phyloP scores from a whole-genome alignment of 345 rosid species.

The Eucalyptus coolabah region DNA sequence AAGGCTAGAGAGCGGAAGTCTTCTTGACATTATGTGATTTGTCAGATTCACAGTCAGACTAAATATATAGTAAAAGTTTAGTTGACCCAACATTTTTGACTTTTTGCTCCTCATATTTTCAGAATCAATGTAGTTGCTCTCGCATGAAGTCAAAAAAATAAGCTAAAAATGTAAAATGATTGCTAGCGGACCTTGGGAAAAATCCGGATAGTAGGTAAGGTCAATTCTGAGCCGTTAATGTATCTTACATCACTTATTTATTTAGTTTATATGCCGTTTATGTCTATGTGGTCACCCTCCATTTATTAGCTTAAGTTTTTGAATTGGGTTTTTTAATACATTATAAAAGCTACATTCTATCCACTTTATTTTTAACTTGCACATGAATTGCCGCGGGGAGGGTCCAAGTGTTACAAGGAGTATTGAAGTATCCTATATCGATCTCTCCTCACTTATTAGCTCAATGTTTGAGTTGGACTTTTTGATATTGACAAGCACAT shows the following conservation, averaged over 20 bases:
- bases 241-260: rapidly evolving
- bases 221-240: background rate
- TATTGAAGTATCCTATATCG: background rate
- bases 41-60: background rate
- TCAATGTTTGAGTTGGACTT: background rate
- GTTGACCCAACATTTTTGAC: background rate
- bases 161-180: background rate
- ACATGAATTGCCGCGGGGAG: rapidly evolving
- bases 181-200: background rate
- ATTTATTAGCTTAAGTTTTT: no score
- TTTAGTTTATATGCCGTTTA: rapidly evolving
- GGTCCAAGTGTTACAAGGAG: rapidly evolving
- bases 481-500: background rate
- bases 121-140: background rate
- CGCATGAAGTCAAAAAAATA: background rate
- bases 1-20: background rate
- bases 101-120: background rate
- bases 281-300: rapidly evolving
- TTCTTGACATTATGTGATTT: background rate
- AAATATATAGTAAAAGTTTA: background rate
- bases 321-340: no score
- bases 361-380: background rate
- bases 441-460: background rate
- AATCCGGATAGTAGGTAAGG: background rate
- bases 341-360: background rate